A percentile compares a stretch with the other conserved stretches of the same genome.
Evolutionary conservation across 805 yeast species (phyloP).

Genomic region (Grigorovia yakushimaensis): DNA sequence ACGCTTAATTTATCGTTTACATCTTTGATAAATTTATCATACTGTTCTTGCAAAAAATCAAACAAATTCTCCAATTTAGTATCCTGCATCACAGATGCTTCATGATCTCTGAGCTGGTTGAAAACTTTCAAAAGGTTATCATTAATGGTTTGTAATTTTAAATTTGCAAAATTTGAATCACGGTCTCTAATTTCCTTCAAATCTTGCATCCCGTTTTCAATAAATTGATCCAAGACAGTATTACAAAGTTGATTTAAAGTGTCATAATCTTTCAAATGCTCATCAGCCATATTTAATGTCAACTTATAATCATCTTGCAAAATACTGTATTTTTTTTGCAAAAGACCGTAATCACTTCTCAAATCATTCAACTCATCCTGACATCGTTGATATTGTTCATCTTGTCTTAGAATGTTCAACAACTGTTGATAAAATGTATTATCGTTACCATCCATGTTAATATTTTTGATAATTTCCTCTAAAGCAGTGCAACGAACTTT

Average conservation of each 20-base stretch:
- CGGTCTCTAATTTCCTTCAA: not conserved
- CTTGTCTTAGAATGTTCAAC: constrained; percentile 12
- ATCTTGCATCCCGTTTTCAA: not conserved
- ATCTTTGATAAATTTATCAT: not conserved
- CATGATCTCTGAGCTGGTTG: not conserved
- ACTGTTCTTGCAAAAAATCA: not conserved
- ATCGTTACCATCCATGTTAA: constrained; percentile 1
- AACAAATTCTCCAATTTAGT: not conserved
- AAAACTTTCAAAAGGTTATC: not conserved
- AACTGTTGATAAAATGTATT: constrained; percentile 17
- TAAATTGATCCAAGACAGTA: constrained; percentile 9
- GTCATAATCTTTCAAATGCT: constrained; percentile 22
- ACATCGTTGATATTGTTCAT: constrained; percentile 15
- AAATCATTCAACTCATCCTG: constrained; percentile 1
- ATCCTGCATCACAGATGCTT: not conserved
- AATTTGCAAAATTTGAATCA: not conserved
- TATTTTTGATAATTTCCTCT: constrained; percentile 24
- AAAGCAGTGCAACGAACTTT: constrained; percentile 30
- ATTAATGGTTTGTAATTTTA: constrained; percentile 1
- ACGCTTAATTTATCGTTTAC: not conserved
- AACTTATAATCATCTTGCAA: constrained; percentile 21
- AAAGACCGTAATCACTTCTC: not conserved
- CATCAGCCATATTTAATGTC: constrained; percentile 23
- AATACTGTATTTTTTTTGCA: constrained; percentile 4
- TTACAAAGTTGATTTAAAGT: constrained; percentile 16